Conservation (phyloP, 2,329 filamentous ascomycete species). For the Scedosporium apiospermum region DNA sequence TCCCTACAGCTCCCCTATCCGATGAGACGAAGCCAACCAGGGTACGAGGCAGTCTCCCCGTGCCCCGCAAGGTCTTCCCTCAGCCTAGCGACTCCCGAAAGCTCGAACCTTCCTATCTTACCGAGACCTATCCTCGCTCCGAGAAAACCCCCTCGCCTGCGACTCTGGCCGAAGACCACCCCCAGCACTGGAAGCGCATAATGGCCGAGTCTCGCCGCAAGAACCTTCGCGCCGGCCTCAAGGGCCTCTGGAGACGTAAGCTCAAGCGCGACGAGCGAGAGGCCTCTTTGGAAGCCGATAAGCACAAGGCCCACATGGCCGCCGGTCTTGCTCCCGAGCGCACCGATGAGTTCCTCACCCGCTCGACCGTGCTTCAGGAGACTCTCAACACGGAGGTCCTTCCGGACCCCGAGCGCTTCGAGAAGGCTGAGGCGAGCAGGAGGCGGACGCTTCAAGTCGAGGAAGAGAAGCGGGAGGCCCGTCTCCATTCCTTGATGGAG, state of each 20-base stretch:
- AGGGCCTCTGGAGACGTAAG: conserved; percentile 60
- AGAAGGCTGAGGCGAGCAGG: conserved; percentile 36
- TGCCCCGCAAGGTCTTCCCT: conserved; percentile 73
- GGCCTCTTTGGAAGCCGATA: conserved; percentile 29
- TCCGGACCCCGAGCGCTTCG: conserved; percentile 54
- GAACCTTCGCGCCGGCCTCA: conserved; percentile 63
- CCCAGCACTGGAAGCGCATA: conserved; percentile 55
- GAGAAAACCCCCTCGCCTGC: conserved; percentile 24
- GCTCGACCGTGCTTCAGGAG: conserved; percentile 49
- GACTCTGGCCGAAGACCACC: conserved; percentile 23
- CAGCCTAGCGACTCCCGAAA: conserved; percentile 49
- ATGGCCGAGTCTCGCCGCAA: conserved; percentile 64
- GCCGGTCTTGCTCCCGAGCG: conserved; percentile 56
- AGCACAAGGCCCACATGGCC: conserved; percentile 34
- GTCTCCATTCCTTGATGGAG: conserved; percentile 58
- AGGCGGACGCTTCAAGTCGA: conserved; percentile 31
- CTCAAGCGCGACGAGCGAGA: conserved; percentile 26
- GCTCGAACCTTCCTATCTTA: conserved; percentile 49
- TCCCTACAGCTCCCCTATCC: conserved; percentile 69
- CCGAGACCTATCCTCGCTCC: conserved; percentile 47
- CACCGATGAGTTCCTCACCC: conserved; percentile 69
- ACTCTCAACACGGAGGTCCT: conserved; percentile 40
- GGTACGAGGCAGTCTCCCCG: conserved; percentile 71
- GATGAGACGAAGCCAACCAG: conserved; percentile 34
- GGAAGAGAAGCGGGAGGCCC: conserved; percentile 42